Conservation (phyloP, 1,284 basidiomycete genomes). For the Sparassis latifolia region DNA sequence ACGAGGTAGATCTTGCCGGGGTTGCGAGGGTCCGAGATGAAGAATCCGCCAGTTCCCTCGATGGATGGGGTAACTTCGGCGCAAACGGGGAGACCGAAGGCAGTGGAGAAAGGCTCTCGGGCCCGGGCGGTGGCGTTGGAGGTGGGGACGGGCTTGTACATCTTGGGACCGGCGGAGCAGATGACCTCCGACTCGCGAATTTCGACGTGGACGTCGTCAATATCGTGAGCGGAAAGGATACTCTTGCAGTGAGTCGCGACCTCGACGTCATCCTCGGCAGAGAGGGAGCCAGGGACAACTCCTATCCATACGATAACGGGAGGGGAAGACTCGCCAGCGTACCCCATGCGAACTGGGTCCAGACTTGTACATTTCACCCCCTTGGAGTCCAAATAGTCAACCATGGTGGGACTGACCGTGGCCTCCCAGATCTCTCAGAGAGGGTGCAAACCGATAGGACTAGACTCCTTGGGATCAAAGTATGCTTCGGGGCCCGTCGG, state of each 20-base stretch:
- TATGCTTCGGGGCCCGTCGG: constrained; percentile 24
- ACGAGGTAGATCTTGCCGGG: constrained; percentile 20
- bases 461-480: constrained; percentile 16
- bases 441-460: constrained; percentile 16
- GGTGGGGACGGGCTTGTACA: constrained; percentile 4
- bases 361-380: constrained; percentile 15
- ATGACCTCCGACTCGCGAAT: constrained; percentile 15
- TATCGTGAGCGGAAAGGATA: constrained; percentile 16
- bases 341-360: constrained; percentile 17
- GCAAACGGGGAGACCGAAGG: constrained; percentile 21
- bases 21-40: constrained; percentile 19
- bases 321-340: constrained; percentile 10
- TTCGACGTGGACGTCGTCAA: constrained; percentile 17
- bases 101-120: constrained; percentile 19
- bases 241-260: constrained; percentile 17
- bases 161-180: constrained; percentile 6
- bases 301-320: constrained; percentile 25
- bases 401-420: constrained; percentile 13
- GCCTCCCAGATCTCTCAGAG: constrained; percentile 21
- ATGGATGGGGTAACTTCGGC: constrained; percentile 5
- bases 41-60: constrained; percentile 29
- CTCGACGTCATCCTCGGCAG: constrained; percentile 16
- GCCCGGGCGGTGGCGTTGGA: constrained; percentile 7
- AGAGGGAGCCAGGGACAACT: constrained; percentile 22
- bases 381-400: constrained; percentile 6